Evolutionary conservation across 495 filamentous ascomycete genomes (phyloP).

Genomic region (Penicillium ucsense): DNA sequence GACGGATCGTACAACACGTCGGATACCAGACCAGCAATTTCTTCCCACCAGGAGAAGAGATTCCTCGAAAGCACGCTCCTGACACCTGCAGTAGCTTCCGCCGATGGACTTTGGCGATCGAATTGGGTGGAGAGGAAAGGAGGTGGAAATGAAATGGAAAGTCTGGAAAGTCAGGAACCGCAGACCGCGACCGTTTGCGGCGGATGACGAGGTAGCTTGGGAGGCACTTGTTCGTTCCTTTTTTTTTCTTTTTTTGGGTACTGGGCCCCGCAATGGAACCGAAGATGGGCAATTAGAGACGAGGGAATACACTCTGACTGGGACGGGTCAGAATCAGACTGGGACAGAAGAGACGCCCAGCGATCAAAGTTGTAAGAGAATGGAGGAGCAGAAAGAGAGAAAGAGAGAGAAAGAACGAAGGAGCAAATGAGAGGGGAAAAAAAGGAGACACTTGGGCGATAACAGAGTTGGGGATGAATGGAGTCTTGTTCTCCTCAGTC

Average conservation of each 20-base stretch:
- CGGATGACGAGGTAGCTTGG: conserved; percentile 17
- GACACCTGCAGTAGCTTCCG: conserved; percentile 7
- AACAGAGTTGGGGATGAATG: too few species aligned
- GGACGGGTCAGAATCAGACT: too few species aligned
- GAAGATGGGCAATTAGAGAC: conserved; percentile 1
- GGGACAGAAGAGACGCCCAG: background rate
- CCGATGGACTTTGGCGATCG: too few species aligned
- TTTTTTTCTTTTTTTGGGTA: too few species aligned
- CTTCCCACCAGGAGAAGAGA: conserved; percentile 8
- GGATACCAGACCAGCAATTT: too few species aligned
- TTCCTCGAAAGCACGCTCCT: background rate
- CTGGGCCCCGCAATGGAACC: conserved; percentile 13
- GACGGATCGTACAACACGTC: background rate
- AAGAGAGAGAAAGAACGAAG: background rate
- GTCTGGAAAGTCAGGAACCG: conserved; percentile 10
- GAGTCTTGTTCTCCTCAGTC: too few species aligned
- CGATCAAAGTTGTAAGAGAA: background rate
- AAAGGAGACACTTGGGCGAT: background rate
- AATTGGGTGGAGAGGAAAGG: background rate
- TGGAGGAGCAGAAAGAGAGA: conserved; percentile 1
- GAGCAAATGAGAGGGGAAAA: conserved; percentile 1
- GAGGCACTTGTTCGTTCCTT: background rate
- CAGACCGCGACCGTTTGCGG: conserved; percentile 34
- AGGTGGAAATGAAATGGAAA: background rate
- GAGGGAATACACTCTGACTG: too few species aligned